Evolutionary conservation across 1,139 yeast species (phyloP).

Genomic region (Candida freyschussii): DNA sequence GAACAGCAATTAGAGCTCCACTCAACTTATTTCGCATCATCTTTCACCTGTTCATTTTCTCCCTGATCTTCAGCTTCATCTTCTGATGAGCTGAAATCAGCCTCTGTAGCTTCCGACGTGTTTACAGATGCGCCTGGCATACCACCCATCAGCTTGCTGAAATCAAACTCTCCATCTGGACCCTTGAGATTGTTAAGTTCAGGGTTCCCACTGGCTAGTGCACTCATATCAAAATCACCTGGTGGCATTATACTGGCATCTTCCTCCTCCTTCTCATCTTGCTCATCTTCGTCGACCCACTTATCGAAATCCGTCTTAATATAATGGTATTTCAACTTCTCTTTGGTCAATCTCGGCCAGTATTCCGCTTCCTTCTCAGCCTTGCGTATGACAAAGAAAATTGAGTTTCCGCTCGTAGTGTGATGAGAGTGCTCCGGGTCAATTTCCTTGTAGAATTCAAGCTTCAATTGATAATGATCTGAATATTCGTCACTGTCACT

Average conservation of each 20-base stretch:
- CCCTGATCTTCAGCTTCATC: constrained; percentile 26
- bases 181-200: constrained; percentile 12
- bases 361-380: constrained; percentile 61
- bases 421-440: constrained; percentile 59
- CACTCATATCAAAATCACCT: constrained; percentile 10
- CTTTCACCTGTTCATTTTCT: constrained; percentile 8
- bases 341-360: constrained; percentile 91
- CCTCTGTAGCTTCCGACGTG: constrained; percentile 25
- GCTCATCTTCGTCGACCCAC: constrained; percentile 97
- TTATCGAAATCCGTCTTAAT: constrained; percentile 94
- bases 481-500: constrained; percentile 50
- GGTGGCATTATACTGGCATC: constrained; percentile 34
- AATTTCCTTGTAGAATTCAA: constrained; percentile 72
- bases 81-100: constrained; percentile 29
- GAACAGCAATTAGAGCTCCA: no score
- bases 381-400: constrained; percentile 69
- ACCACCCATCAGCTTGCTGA: constrained; percentile 4
- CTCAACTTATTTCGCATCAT: no score
- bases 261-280: constrained; percentile 53
- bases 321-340: constrained; percentile 62
- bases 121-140: constrained; percentile 5
- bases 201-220: constrained; percentile 15
- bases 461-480: constrained; percentile 48
- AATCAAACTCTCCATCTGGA: constrained; percentile 26
- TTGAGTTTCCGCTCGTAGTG: constrained; percentile 62